Evolutionary conservation across 345 rosid species (phyloP), one percentile per base, ranked within the genome.

Genomic region (Linum tenue): DNA sequence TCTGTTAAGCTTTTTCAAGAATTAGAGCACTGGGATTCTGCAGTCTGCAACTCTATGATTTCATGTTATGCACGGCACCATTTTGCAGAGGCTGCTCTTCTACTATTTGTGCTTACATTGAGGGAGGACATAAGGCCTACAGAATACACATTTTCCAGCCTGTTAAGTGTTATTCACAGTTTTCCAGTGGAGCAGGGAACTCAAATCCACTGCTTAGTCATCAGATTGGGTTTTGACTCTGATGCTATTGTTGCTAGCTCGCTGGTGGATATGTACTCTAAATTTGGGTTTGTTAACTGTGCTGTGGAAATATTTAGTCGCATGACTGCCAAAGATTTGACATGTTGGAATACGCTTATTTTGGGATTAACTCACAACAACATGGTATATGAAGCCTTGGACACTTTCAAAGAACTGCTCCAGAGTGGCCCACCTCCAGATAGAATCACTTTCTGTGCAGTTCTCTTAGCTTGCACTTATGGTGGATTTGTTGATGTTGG

Each of bases 271-370:
- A 91, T 84, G 87, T 91, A 88, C 72, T 39, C 65, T 55, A 82
- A 79, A 72, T 56, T 69, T 55, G 92, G 96, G 37, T 71, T 70
- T 37, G 69, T 85, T 67, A 79, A 77, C 68, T 63, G 73, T 65
- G 82, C 90, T 17, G 70, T 73, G 73, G 48, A 68, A 68, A 75
- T 86, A 55, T 91, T 81, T 70, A 65, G 65, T 44, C 62, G 67
- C 35, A 79, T 82, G 71, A 68, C 62, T 58, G 64, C 3, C 16
- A 83, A 72, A 67, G 92, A 91, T 76, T 64, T 88, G 73, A 75
- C 86, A 64, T 78, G 81, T 39, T 91, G 91, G 89, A 88, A 91
- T 79, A 75, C 84, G 50, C 67, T 86, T 72, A 83, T 88, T 17
- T 68, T 71, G 77, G 91, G 88, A 15, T 78, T 91, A 62, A 70